Evolutionary conservation across 108 stramenopile genomes (phyloP), one percentile per base, ranked within the genome.

Genomic region (Phaeodactylum tricornutum): DNA sequence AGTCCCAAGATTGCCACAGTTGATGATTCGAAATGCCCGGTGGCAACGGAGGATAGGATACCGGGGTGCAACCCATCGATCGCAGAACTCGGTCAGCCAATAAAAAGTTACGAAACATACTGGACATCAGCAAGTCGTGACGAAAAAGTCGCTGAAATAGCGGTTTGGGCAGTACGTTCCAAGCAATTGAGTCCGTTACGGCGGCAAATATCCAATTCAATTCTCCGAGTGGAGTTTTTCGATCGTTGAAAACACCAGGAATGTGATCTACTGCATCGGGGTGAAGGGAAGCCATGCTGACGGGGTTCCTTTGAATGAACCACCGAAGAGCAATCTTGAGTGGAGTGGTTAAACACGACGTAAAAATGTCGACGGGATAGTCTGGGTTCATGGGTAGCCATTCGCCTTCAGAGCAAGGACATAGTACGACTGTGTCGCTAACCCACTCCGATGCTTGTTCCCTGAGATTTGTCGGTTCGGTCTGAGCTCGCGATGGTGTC

Each of bases 181-280:
- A 99, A 5, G 97, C 99, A 41, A 99, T 97, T 15, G 95, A 93
- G 64, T 99, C 99, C 16, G 97, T 98, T 27, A 99, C 85, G 2
- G 97, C 95, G 11, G 96, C 98, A 61, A 99, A 97, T 21, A 98
- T 95, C 99, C 97, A 98, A 71, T 99, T 96, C 36, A 99, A 65
- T 64, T 98, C 96, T 22, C 96, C 89, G 2, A 86, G 55, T 17
- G 84, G 88, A 4, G 88, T 84, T 44, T 95, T 96, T 11, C 98
- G 62, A 74, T 98, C 96, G 19, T 68, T 72, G 1, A 91, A 57
- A 38, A 71, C 74, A 21, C 96, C 98, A 8, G 98, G 98, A 59
- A 99, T 96, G 24, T 60, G 27, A 42, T 97, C 95, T 4, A 94
- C 90, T 19, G 67, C 51, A 14, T 80, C 79, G 3, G 80, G 82